A percentile compares a stretch with the other conserved stretches of the same genome.
phyloP scores from a whole-genome alignment of 148 eudicot genomes.

The Vaccinium myrtillus region DNA sequence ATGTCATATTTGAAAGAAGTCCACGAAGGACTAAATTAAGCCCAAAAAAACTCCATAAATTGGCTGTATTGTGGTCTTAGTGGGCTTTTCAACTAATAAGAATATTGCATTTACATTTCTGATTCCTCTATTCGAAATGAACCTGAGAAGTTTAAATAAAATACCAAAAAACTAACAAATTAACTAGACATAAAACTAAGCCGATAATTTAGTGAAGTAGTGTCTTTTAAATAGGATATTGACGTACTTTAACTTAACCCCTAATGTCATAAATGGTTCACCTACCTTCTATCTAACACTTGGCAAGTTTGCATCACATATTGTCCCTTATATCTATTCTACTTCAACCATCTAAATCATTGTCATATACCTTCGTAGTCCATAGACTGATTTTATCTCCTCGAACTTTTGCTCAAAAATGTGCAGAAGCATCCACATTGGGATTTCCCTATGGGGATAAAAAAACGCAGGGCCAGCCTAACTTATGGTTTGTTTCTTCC shows the following conservation, averaged over 20 bases:
- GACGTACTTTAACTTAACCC: not conserved
- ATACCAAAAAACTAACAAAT: not conserved
- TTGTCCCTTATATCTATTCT: not conserved
- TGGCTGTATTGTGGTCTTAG: not conserved
- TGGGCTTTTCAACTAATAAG: not conserved
- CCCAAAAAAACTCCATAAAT: not conserved
- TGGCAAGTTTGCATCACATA: not conserved
- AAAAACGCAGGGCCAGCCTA: not conserved
- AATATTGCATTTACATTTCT: not conserved
- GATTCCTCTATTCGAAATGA: not conserved
- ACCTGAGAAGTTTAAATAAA: not conserved
- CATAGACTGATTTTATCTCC: not conserved
- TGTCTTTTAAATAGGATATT: not conserved
- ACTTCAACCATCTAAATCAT: not conserved
- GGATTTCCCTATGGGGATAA: not conserved
- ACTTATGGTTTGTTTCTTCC: slow-evolving; percentile 5
- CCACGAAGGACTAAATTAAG: not conserved
- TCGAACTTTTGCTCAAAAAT: not conserved
- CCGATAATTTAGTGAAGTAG: not conserved
- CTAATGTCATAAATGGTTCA: not conserved
- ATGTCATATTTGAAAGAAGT: not conserved
- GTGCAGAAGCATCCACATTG: not conserved
- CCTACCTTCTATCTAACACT: not conserved
- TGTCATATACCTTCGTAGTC: not conserved
- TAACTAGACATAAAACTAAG: too few species aligned